Conservation (phyloP, 139 green algal genomes). For the Yamagishiella unicocca region DNA sequence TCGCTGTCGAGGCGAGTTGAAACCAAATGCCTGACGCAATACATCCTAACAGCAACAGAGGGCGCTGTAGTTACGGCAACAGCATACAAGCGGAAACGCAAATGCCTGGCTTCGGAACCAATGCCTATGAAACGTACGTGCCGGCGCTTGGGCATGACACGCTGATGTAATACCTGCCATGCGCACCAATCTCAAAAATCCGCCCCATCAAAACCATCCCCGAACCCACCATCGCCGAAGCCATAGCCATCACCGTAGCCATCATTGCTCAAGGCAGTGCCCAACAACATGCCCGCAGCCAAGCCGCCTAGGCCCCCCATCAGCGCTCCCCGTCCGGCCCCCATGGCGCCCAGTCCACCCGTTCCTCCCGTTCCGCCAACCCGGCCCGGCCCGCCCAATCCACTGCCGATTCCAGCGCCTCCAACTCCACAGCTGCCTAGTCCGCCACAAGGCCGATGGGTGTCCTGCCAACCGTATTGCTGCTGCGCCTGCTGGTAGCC, state of each 20-base stretch:
- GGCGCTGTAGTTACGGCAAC: too few relatives aligned
- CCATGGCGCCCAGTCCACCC: not conserved
- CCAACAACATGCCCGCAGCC: slow-evolving; percentile 19
- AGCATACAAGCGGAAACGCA: too few relatives aligned
- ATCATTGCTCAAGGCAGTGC: not conserved
- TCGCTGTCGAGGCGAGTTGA: too few relatives aligned
- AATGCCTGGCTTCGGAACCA: too few relatives aligned
- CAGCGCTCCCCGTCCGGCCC: not conserved
- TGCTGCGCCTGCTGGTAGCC: not conserved
- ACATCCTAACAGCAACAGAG: too few relatives aligned
- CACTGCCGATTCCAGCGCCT: not conserved
- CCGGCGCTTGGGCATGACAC: too few relatives aligned
- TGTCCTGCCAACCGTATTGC: not conserved
- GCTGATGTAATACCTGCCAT: too few relatives aligned
- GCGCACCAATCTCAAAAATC: too few relatives aligned
- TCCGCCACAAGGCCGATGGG: not conserved
- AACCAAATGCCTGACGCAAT: too few relatives aligned
- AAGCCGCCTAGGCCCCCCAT: slow-evolving; percentile 8
- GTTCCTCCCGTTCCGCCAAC: not conserved
- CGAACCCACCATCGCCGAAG: not conserved
- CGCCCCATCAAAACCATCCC: not conserved
- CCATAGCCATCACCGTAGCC: not conserved
- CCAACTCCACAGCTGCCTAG: not conserved
- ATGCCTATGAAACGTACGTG: too few relatives aligned
- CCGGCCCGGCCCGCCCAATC: not conserved